Evolutionary conservation across 805 yeast species (phyloP), one percentile per base, ranked within the genome.

Genomic region (Myxozyma nipponensis): DNA sequence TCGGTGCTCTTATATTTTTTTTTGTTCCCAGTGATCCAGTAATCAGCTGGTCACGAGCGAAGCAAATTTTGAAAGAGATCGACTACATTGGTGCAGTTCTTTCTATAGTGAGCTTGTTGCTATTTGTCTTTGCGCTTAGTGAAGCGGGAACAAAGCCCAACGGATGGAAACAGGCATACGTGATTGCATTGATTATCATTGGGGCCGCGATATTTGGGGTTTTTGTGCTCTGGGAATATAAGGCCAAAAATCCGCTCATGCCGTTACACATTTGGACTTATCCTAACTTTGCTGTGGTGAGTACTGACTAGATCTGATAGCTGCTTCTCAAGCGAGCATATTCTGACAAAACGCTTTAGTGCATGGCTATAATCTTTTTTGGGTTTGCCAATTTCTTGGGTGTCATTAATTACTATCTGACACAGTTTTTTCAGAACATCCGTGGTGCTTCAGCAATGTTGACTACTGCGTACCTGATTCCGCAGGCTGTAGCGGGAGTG

Each of bases 101-200:
- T 23, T 68, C 76, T 6, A 52, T 72, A 7, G 44, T 67, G 3
- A 76, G 77, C 0, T 68, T 76, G 46, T 66, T 72, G 1, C 57
- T 76, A 39, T 66, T 76, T 36, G 68, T 74, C 26, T 76, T 75
- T 56, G 66, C 77, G 1, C 60, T 76, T 36, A 71, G 78, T 2
- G 74, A 74, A 53, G 72, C 70, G 6, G 73, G 71, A 39, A 67
- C 68, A 0, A 66, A 76, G 1, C 58, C 63, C 15, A 48, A 64
- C 13, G 67, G 76, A 4, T 76, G 79, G 79, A 57, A 58, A 38
- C 73, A 79, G 9, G 71, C 74, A 0, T 76, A 76, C 52, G 73
- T 76, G 53, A 66, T 74, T 48, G 76, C 72, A 3, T 60, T 72
- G 4, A 47, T 76, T 15, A 61, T 74, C n/a, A 66, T 72, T 10